Evolutionary conservation across 441 rosid species (phyloP).

Genomic region (Euphorbia schlechtendalii): DNA sequence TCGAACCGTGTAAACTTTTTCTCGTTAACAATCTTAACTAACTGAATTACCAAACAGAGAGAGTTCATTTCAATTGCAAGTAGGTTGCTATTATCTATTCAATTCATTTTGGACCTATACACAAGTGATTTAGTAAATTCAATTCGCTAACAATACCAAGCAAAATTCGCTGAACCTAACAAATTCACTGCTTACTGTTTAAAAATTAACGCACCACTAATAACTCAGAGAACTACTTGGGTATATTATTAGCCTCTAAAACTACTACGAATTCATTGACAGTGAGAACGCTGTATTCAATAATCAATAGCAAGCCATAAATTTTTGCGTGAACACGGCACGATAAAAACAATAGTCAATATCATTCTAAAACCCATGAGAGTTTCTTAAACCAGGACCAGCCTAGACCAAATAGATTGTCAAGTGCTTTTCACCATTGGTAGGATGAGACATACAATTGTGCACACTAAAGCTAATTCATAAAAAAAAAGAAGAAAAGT

Average conservation of each 20-base stretch:
- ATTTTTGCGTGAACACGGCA: not conserved
- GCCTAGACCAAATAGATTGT: not conserved
- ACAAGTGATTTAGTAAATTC: not conserved
- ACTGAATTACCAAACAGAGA: not conserved
- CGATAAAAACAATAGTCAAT: not conserved
- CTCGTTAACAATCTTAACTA: not conserved
- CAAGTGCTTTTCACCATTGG: not conserved
- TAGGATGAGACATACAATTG: not conserved
- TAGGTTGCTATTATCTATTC: not conserved
- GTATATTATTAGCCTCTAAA: not conserved
- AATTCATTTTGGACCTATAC: not conserved
- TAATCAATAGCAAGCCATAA: not conserved
- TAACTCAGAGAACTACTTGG: not conserved
- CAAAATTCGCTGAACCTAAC: not conserved
- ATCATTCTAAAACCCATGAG: not conserved
- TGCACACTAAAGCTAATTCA: not conserved
- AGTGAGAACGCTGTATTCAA: not conserved
- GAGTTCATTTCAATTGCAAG: not conserved
- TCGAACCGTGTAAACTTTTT: not conserved
- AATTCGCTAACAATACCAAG: not conserved
- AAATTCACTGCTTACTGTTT: not conserved
- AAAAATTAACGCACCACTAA: not conserved
- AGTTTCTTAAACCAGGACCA: conserved; percentile 2
- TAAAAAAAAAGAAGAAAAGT: not conserved
- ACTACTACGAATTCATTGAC: not conserved